Base-by-base conservation (phyloP, 2,329 filamentous ascomycete species). In the Myriosclerotinia duriaeana region DNA sequence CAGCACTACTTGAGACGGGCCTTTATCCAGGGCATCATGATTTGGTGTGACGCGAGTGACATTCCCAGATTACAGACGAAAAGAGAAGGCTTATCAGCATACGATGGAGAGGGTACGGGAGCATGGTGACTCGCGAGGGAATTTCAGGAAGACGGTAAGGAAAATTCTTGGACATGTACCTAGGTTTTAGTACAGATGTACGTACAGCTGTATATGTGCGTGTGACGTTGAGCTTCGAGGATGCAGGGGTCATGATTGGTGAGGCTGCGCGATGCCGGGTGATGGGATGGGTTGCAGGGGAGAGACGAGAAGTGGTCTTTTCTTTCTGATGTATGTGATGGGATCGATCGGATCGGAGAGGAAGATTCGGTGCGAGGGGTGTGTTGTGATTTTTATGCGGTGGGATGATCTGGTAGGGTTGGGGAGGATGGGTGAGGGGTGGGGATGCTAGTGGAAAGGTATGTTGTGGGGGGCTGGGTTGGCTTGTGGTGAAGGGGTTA, bases 321-420 rank as follows among this genome's bases (percentile, higher is more conserved):
- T 15, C 26, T 59, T 59, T 59, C 20, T 60, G 36, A 52, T 60
- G 34, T 65, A 40, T 65, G 54, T 52, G 30, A 53, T 65, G 34
- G 46, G 34, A 65, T 65, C 46, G 64, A 65, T 60, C 64, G 64
- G 64, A 65, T 65, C 64, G 54, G 54, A 59, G 46, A 22, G 9
- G 50, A 60, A 60, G 64, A 60, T 65, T 60, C 44, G 44, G 64
- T 65, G n/a, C 20, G 26, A 48, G 36, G 38, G 46, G 44, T 60
- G 54, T 42, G 55, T 48, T 65, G 54, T 53, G 42, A 14, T 26
- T 48, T 65, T 15, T 11, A 53, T 40, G 36, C 22, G 46, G 54
- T 60, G 54, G 22, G 20, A n/a, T 42, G 38, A 44, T 50, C 58
- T 17, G 20, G 30, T 60, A 50, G 8, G 8, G 34, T 50, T 7